Evolutionary conservation across 2,329 filamentous ascomycete species (phyloP).

Genomic region (Botrytis cinerea): DNA sequence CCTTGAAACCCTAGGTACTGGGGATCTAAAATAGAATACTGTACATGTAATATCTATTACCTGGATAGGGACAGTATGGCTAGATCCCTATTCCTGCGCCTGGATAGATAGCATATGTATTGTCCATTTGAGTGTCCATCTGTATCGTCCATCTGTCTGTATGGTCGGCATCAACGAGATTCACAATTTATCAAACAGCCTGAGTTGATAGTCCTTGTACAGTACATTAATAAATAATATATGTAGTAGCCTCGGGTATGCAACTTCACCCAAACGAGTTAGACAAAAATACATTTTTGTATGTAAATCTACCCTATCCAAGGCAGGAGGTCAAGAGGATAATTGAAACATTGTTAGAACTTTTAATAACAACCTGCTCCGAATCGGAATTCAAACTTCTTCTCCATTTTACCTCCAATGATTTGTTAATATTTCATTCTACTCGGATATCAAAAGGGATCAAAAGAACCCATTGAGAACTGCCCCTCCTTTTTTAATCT

Average conservation of each 20-base stretch:
- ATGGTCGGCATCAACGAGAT: neutral
- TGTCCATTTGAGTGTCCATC: neutral
- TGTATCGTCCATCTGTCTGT: neutral
- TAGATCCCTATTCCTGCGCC: neutral
- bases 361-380: neutral
- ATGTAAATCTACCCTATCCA: neutral
- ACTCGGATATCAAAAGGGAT: neutral
- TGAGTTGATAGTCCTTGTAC: neutral
- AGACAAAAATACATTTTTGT: neutral
- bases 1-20: neutral
- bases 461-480: neutral
- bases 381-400: neutral
- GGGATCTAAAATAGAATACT: neutral
- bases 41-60: neutral
- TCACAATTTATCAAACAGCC: neutral
- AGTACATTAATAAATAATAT: neutral
- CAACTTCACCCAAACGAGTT: conserved; percentile 3
- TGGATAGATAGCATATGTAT: neutral
- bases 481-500: neutral
- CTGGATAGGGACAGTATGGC: neutral
- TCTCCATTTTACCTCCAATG: neutral
- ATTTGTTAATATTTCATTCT: neutral
- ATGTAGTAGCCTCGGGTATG: conserved; percentile 10
- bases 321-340: conserved; percentile 9
- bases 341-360: neutral